Conservation (phyloP, 345 rosid genomes). For the Cardiospermum halicacabum region DNA sequence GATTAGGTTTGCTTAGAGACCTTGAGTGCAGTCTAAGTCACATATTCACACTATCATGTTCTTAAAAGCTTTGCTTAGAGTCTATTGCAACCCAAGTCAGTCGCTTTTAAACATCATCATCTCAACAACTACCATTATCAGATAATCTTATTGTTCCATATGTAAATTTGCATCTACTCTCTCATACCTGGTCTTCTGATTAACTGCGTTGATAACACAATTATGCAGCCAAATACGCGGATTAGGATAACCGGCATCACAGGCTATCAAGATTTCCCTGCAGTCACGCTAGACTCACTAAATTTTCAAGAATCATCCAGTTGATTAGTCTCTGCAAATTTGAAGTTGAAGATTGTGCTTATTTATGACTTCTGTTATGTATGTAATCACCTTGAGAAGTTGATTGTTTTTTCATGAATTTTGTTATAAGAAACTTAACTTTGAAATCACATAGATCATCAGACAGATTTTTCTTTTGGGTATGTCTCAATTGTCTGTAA, state of each 20-base stretch:
- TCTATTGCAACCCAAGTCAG: background rate
- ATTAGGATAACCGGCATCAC: slow-evolving; percentile 80
- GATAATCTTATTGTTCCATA: background rate
- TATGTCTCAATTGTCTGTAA: background rate
- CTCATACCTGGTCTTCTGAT: background rate
- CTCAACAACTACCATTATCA: background rate
- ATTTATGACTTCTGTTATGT: slow-evolving; percentile 4
- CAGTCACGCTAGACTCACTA: slow-evolving; percentile 40
- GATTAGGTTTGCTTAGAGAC: background rate
- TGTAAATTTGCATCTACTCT: background rate
- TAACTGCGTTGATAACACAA: slow-evolving; percentile 3
- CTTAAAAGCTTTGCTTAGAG: background rate
- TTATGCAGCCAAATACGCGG: slow-evolving; percentile 79
- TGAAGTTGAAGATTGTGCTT: background rate
- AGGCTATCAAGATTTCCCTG: slow-evolving; percentile 73
- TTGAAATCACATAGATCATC: background rate
- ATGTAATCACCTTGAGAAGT: slow-evolving; percentile 18
- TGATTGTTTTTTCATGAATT: background rate
- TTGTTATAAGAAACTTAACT: background rate
- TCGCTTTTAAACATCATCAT: background rate
- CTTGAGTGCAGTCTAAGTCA: background rate
- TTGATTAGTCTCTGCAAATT: background rate
- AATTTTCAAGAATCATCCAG: background rate
- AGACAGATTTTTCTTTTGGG: background rate
- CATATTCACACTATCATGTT: background rate